These are phyloP conservation scores for Protomyces inundatus DNA, from an alignment of 1,139 yeast species.

Conservation along the genomic window DNA sequence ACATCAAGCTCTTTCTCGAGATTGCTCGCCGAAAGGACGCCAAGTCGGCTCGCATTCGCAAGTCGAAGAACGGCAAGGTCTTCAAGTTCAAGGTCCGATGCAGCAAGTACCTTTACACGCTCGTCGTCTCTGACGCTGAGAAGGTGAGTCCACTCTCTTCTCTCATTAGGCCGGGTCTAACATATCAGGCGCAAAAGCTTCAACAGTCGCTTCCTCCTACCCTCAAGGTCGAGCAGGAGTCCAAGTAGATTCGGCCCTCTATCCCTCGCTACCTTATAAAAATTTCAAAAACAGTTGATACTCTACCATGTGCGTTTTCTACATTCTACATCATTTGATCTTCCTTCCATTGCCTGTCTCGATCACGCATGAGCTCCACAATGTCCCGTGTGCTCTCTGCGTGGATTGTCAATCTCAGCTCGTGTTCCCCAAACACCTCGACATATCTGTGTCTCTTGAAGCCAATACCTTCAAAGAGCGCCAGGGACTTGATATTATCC, in stretches of 20 bases:
- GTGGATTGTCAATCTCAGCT: constrained; percentile 45
- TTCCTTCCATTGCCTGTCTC: neutral
- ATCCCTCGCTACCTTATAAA: neutral
- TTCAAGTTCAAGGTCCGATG: constrained; percentile 99
- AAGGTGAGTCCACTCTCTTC: constrained; percentile 42
- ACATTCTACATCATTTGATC: neutral
- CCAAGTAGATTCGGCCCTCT: neutral
- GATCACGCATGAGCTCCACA: neutral
- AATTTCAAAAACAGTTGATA: neutral
- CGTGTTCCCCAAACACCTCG: constrained; percentile 35
- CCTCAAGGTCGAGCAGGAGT: constrained; percentile 25
- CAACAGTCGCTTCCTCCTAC: constrained; percentile 94
- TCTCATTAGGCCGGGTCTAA: neutral
- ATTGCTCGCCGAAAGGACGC: constrained; percentile 93
- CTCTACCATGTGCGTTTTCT: neutral
- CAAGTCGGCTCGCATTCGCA: constrained; percentile 88
- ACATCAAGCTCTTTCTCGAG: constrained; percentile 96
- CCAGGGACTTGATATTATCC: constrained; percentile 15
- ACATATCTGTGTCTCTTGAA: constrained; percentile 4
- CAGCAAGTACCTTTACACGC: constrained; percentile 88
- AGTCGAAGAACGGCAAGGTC: constrained; percentile 70
- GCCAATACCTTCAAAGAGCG: constrained; percentile 15
- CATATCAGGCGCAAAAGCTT: constrained; percentile 72
- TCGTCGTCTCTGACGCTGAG: constrained; percentile 91
- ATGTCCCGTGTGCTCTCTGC: neutral